These are phyloP conservation scores for Coelastrella sp. DNA, from an alignment of 139 green algal species.

Conservation along the genomic window DNA sequence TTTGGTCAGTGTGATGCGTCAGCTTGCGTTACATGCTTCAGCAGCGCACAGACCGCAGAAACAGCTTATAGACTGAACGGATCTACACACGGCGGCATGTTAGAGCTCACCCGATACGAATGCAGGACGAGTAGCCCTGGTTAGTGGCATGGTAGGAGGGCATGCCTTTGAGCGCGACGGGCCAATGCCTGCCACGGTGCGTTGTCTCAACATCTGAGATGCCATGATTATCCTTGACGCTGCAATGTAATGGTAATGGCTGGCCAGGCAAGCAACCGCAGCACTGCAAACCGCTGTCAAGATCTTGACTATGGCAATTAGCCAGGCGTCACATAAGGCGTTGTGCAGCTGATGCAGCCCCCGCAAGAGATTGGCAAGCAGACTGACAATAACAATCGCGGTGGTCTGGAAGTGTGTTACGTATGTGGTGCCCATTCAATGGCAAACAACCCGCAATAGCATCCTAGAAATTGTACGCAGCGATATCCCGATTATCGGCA, in stretches of 20 bases:
- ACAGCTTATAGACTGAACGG: not conserved
- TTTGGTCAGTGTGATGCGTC: not conserved
- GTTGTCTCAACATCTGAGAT: conserved; percentile 19
- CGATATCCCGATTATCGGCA: not conserved
- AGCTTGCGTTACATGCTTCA: not conserved
- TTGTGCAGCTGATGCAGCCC: not conserved
- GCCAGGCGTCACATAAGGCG: not conserved
- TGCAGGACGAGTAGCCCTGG: conserved; percentile 19
- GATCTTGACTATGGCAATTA: not conserved
- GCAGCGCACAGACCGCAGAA: not conserved
- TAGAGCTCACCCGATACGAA: not conserved
- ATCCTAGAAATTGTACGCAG: too few species aligned
- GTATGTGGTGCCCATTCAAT: not conserved
- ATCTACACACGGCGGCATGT: not conserved
- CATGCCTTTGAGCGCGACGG: not conserved
- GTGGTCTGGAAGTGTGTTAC: not conserved
- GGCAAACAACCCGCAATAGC: too few species aligned
- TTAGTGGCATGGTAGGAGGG: not conserved
- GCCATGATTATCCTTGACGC: not conserved
- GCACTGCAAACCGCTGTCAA: not conserved
- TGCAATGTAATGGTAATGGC: not conserved
- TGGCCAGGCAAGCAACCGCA: not conserved
- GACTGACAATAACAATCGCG: not conserved
- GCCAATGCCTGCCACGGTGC: not conserved
- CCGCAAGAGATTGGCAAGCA: not conserved